A percentile compares a stretch with the other conserved stretches of the same genome.
These are phyloP conservation scores for Trametes gibbosa DNA, from an alignment of 768 basidiomycete genomes.

Conservation along the genomic window DNA sequence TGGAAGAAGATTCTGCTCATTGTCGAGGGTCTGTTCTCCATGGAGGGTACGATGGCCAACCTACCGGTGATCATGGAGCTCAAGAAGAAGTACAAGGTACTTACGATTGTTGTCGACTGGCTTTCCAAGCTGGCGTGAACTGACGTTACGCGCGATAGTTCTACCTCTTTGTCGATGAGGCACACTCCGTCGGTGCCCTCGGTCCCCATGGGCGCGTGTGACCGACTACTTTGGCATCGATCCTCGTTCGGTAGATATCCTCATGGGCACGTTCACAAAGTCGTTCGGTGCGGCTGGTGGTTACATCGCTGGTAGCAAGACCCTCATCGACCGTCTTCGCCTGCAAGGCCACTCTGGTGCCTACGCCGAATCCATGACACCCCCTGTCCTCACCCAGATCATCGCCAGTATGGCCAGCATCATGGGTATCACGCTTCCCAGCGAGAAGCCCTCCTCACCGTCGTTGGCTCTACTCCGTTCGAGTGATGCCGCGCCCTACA, in stretches of 20 bases:
- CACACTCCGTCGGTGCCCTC: slow-evolving; percentile 94
- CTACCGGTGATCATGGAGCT: slow-evolving; percentile 80
- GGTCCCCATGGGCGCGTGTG: slow-evolving; percentile 92
- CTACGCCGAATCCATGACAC: slow-evolving; percentile 90
- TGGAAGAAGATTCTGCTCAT: slow-evolving; percentile 98
- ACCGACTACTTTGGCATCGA: slow-evolving; percentile 89
- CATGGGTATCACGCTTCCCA: slow-evolving; percentile 72
- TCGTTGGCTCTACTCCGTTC: slow-evolving; percentile 34
- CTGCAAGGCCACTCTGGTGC: slow-evolving; percentile 75
- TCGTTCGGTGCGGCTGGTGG: slow-evolving; percentile 94
- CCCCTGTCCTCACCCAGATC: slow-evolving; percentile 88
- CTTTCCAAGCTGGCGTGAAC: background rate
- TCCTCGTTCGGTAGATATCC: slow-evolving; percentile 80
- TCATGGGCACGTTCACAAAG: slow-evolving; percentile 99
- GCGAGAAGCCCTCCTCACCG: slow-evolving; percentile 31
- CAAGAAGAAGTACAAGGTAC: slow-evolving; percentile 93
- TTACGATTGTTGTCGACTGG: background rate
- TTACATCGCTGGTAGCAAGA: slow-evolving; percentile 85
- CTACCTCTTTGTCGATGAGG: slow-evolving; percentile 94
- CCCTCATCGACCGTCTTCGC: slow-evolving; percentile 78
- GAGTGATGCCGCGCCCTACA: slow-evolving; percentile 30
- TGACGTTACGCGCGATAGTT: slow-evolving; percentile 54
- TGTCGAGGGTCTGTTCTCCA: slow-evolving; percentile 95
- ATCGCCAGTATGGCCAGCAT: slow-evolving; percentile 93
- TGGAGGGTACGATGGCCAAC: slow-evolving; percentile 96